These are phyloP conservation scores for Erysiphe pulchra DNA, from an alignment of 2,329 filamentous ascomycete genomes.

Conservation along the genomic window DNA sequence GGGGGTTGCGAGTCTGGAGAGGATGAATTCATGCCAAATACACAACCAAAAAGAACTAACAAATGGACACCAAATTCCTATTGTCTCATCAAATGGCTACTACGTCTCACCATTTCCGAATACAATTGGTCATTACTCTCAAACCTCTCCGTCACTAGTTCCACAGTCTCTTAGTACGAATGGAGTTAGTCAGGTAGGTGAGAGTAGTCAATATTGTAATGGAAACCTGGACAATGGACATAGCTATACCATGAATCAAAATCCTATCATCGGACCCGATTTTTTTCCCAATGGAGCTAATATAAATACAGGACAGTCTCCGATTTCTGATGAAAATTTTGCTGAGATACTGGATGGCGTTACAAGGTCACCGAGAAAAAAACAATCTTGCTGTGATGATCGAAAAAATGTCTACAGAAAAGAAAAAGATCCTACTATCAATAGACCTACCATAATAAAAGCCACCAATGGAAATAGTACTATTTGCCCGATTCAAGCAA, in stretches of 20 bases:
- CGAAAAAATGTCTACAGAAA: neutral
- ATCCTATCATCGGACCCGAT: conserved; percentile 6
- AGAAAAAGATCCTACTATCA: too few species aligned
- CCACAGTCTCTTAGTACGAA: neutral
- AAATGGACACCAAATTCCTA: neutral
- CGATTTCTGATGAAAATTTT: neutral
- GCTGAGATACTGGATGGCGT: neutral
- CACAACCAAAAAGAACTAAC: conserved; percentile 17
- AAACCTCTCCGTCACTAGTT: conserved; percentile 5
- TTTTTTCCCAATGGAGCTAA: conserved; percentile 3
- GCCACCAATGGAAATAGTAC: too few species aligned
- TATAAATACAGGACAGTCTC: conserved; percentile 3
- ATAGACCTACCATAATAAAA: too few species aligned
- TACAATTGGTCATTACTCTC: conserved; percentile 5
- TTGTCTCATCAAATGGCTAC: conserved; percentile 4
- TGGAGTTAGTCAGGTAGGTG: conserved; percentile 3
- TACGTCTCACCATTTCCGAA: conserved; percentile 8
- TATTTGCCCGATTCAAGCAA: too few species aligned
- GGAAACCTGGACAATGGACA: neutral
- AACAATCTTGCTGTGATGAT: neutral
- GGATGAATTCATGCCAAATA: conserved; percentile 26
- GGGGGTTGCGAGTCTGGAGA: conserved; percentile 23
- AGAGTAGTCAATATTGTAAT: conserved; percentile 3
- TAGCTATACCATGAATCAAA: conserved; percentile 1
- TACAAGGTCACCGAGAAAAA: neutral